Evolutionary conservation across 257 asterid genomes (phyloP), one percentile per base, ranked within the genome.

Genomic region (Scutellaria barbata): DNA sequence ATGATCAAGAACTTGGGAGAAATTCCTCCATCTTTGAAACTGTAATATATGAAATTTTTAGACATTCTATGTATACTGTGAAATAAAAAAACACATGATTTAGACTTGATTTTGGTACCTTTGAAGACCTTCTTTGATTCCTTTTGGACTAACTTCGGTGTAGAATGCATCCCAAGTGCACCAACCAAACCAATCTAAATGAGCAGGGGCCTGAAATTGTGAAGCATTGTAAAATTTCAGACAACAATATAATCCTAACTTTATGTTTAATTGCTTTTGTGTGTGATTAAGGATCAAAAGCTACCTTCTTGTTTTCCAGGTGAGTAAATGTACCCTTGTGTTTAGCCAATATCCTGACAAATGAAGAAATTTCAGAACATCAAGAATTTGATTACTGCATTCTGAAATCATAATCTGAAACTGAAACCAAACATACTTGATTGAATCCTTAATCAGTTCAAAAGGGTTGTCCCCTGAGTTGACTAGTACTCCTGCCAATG

Each of bases 141-240:
- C 89, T 0, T 20, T 18, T 2, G 85, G 85, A 40, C 46, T 79
- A 39, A 84, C 85, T 9, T 82, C 79, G 25, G 79, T 74, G 74
- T 83, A 83, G 54, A 83, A 83, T 11, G 88, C 88, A 78, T 83
- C 84, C 88, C 88, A 83, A 13, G 88, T 84, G 80, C 89, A 84
- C 89, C 89, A 85, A 9, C 87, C 87, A 59, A 85, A 80, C 85
- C 82, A 82, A 75, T 82, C 89, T 51, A 84, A 14, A 66, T 79
- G 86, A 40, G 82, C 83, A 3, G 89, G 89, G 10, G 22, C 64
- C 89, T 85, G 77, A 8, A 20, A 51, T 56, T 46, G 18, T 39
- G 39, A 22, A 61, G 60, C 72, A 42, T 33, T 11, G 10, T 33
- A 14, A 39, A 6, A 16, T 12, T 46, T 30, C 35, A 30, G 2